Evolutionary conservation across 768 basidiomycete genomes (phyloP).

Genomic region (Collybiopsis confluens): DNA sequence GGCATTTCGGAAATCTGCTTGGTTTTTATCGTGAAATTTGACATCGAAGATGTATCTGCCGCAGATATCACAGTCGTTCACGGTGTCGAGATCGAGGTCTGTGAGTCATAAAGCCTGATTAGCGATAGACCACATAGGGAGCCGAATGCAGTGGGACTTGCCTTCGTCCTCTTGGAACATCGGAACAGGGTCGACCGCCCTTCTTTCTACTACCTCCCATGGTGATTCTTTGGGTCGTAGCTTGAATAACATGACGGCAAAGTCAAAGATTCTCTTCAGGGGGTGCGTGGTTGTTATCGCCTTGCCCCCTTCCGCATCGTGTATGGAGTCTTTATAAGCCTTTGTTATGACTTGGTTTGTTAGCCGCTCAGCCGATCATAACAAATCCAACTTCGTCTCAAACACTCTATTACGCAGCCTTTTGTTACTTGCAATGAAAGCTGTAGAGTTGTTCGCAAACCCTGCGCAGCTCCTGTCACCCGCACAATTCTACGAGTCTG

Average conservation of each 20-base stretch:
- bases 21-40: slow-evolving; percentile 34
- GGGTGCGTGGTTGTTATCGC: too few species aligned
- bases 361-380: neutral
- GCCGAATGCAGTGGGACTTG: slow-evolving; percentile 20
- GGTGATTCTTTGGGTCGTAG: slow-evolving; percentile 57
- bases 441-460: too few species aligned
- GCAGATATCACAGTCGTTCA: slow-evolving; percentile 48
- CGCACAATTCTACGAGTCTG: too few species aligned
- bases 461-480: too few species aligned
- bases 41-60: slow-evolving; percentile 65
- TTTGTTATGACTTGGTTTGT: neutral
- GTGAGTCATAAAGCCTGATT: neutral
- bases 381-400: too few species aligned
- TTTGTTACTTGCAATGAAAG: too few species aligned
- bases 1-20: slow-evolving; percentile 45
- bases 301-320: too few species aligned
- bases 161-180: slow-evolving; percentile 57
- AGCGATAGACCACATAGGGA: neutral
- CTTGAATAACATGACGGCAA: slow-evolving; percentile 27
- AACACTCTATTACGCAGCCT: too few species aligned
- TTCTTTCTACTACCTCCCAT: slow-evolving; percentile 77
- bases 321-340: neutral
- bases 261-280: neutral
- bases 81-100: slow-evolving; percentile 60
- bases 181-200: slow-evolving; percentile 58